Base-by-base conservation (phyloP, 441 rosid genomes). In the Populus trichocarpa region DNA sequence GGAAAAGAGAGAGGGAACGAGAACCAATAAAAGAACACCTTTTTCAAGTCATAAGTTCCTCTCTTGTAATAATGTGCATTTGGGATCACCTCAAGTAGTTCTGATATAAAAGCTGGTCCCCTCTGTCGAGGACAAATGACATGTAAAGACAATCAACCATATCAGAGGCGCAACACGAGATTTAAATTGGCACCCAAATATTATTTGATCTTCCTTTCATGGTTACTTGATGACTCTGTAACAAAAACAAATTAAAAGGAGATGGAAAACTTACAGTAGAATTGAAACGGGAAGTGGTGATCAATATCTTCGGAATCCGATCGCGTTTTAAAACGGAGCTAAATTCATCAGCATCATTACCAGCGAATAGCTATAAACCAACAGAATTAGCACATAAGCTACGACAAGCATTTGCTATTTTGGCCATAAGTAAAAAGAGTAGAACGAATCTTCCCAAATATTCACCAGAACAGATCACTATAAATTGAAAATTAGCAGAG, bases 201-300 rank as follows among this genome's bases (percentile, higher is more conserved):
- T n/a, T 26, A n/a, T 50, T n/a, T 16, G 4, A 12, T 68, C 71
- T 22, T 40, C 14, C 50, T 12, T 26, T 22, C 18, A 69, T 28
- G 28, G 9, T 9, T 13, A 70, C 10, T 35, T 38, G 14, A 36
- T 5, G 40, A 36, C 46, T 1, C 36, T 33, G 36, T 40, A 40
- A 30, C 50, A 40, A 18, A 74, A 67, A 78, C 61, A 71, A 53
- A 40, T 68, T 9, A 13, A 50, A 59, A 81, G 46, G 73, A 32
- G 38, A 69, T 32, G 18, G 33, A 53, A 70, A 72, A 66, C 99
- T 79, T 91, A 93, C 98, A 35, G 92, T 85, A 50, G 98, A 96
- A 82, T 96, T 90, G 86, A 90, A 94, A 79, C 98, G 90, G 79
- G 91, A 89, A 25, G 99, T 94, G n/a, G 99, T 92, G 83, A 96